Percentiles rank a stretch among this genome's conserved stretches.
Evolutionary conservation across 129 eudicot genomes (phyloP).

Genomic region (Chrysanthemum seticuspe): DNA sequence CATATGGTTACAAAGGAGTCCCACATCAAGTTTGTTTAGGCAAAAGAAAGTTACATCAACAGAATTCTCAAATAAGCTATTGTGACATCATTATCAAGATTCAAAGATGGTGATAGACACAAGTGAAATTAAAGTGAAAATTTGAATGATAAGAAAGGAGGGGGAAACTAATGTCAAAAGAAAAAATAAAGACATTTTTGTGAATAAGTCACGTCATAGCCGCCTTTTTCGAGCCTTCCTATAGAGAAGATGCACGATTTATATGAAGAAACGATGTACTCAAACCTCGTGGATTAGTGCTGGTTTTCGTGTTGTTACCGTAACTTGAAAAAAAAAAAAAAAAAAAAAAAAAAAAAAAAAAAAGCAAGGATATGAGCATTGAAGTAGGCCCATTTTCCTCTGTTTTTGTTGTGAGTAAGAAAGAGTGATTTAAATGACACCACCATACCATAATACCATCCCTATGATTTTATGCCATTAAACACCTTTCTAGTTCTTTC

Average conservation of each 20-base stretch:
- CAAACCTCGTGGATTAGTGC: too few relatives aligned
- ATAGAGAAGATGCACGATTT: too few relatives aligned
- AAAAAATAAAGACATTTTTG: slow-evolving; percentile 17
- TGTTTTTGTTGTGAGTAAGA: slow-evolving; percentile 18
- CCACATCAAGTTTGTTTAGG: slow-evolving; percentile 30
- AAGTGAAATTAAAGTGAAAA: slow-evolving; percentile 19
- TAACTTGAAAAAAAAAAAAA: slow-evolving; percentile 6
- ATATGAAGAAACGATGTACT: too few relatives aligned
- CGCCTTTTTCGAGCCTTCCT: too few relatives aligned
- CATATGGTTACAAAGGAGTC: slow-evolving; percentile 30
- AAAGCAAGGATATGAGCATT: slow-evolving; percentile 5
- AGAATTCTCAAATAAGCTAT: slow-evolving; percentile 32
- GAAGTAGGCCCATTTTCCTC: slow-evolving; percentile 35
- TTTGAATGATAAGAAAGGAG: not conserved
- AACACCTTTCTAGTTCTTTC: slow-evolving; percentile 19
- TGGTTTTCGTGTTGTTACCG: too few relatives aligned
- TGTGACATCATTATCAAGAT: slow-evolving; percentile 36
- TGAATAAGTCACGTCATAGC: too few relatives aligned
- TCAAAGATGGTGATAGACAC: slow-evolving; percentile 29
- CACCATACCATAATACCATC: slow-evolving; percentile 24
- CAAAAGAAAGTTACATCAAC: slow-evolving; percentile 37
- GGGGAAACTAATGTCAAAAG: slow-evolving; percentile 15
- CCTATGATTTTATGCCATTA: slow-evolving; percentile 28
- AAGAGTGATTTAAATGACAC: slow-evolving; percentile 33
- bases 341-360: not conserved